Evolutionary conservation across 208 protist species (phyloP), one percentile per base, ranked within the genome.

Genomic region (Leishmania turanica): DNA sequence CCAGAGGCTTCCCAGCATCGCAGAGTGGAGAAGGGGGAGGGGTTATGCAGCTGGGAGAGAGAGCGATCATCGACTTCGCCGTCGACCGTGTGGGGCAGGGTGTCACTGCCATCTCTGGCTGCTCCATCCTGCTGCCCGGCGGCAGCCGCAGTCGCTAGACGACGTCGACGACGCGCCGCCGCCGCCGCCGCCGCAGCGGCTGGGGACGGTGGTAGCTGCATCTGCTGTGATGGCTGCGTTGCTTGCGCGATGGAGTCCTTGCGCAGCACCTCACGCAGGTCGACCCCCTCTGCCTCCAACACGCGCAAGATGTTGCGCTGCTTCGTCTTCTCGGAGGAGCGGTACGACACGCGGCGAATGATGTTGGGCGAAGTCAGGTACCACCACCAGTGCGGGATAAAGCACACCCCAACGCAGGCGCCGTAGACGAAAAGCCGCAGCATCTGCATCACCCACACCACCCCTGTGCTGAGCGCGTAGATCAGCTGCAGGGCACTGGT

Each of bases 311-410:
- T 81, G 68, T 93, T 90, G 47, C 86, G 85, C 65, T 62, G 58
- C 68, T 84, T 83, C 40, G 91, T 92, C 9, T 78, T 84, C 66
- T 88, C 75, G 0, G 87, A 90, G 69, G 81, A 87, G 75, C 91
- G 87, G 81, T 94, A 94, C 9, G 89, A 85, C 31, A 94, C 91
- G 60, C 85, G 89, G 17, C 86, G 89, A 34, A 94, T 93, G 47
- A 94, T 88, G 81, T 90, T 92, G 15, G 89, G 71, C 3, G 91
- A 94, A 49, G 88, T 90, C 27, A 94, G 75, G 82, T 95, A 95
- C 90, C 91, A 95, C 89, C 79, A 88, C 68, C 85, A 82, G 71
- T 90, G 88, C n/a, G 89, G 87, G 15, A 95, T 53, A 45, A 93
- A 93, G 79, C 83, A 91, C 7, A 84, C 49, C 65, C 70, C 80